Conservation (phyloP, 805 yeast genomes). For the Jamesozyma spencerorum region DNA sequence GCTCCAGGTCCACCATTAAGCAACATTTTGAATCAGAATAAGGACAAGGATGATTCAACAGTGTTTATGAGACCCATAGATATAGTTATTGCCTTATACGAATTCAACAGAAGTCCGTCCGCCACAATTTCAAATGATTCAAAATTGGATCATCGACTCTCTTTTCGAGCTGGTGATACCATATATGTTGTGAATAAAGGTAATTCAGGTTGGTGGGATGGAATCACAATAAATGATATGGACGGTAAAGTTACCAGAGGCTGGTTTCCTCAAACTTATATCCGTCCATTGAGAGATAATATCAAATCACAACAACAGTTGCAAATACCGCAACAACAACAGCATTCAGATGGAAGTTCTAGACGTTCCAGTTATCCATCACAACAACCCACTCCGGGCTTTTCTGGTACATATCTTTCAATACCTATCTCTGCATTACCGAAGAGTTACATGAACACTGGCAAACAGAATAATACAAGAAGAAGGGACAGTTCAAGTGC, state of each 20-base stretch:
- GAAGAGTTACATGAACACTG: no score
- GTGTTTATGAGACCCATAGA: conserved; percentile 7
- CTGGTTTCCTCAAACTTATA: conserved; percentile 72
- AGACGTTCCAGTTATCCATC: conserved; percentile 17
- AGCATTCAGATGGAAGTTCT: conserved; percentile 5
- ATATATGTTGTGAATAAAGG: conserved; percentile 59
- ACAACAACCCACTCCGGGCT: neutral
- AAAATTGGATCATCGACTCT: conserved; percentile 10
- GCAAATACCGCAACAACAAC: neutral
- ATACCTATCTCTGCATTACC: no score
- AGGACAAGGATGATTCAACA: neutral
- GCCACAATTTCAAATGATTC: neutral
- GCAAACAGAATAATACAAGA: no score
- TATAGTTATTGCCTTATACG: conserved; percentile 11
- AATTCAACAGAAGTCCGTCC: conserved; percentile 1
- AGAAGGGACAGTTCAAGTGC: no score
- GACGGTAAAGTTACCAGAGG: conserved; percentile 44
- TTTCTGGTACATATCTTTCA: no score
- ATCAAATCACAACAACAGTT: neutral
- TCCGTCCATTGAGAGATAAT: conserved; percentile 9
- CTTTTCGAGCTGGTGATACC: conserved; percentile 48
- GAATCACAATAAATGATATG: conserved; percentile 34
- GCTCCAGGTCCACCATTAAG: neutral
- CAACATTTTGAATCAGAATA: neutral
- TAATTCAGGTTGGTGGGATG: conserved; percentile 84